Evolutionary conservation across 148 eudicot species (phyloP), one percentile per base, ranked within the genome.

Genomic region (Nepenthes gracilis): DNA sequence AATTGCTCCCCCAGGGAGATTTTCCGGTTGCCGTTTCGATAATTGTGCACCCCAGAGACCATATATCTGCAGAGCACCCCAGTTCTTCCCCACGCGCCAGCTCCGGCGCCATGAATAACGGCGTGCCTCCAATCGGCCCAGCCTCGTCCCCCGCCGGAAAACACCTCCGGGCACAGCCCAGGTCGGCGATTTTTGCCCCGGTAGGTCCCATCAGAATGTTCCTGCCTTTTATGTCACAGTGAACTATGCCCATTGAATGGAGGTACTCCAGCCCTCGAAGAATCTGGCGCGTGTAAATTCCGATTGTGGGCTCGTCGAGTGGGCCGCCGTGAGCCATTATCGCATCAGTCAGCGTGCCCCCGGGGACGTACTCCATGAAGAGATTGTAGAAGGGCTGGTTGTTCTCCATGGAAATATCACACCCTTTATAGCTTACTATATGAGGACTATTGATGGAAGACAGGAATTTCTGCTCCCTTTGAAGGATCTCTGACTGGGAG

Each of bases 1-100:
- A 5, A 2, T 36, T 38, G 53, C 62, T 67, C 36, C 60, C 63
- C 84, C 84, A 83, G 13, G 85, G 80, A 54, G 69, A 54, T 5
- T 60, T 63, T 48, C 88, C 88, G 1, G 85, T 80, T 2, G 78
- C 87, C 90, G 82, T 77, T 62, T 85, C 90, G 13, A 80, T 71
- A 10, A 85, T 43, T 1, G 79, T 74, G 61, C 88, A 83, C 34
- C 88, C 88, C 9, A 83, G 45, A 3, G 83, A 74, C 83, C 83
- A 82, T 0, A 82, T 61, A 51, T 82, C 86, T 23, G 83, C 78
- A 1, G 71, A 51, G 52, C 63, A 76, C 52, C 83, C 76, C 58
- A 76, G 86, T 12, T 68, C 67, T 36, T 76, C 78, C 0, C 83
- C 86, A 0, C 86, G 64, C 0, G 83, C 86, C 35, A 76, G 83